Evolutionary conservation across 208 protist genomes (phyloP), one percentile per base, ranked within the genome.

Genomic region (Wallacemonas sp.): DNA sequence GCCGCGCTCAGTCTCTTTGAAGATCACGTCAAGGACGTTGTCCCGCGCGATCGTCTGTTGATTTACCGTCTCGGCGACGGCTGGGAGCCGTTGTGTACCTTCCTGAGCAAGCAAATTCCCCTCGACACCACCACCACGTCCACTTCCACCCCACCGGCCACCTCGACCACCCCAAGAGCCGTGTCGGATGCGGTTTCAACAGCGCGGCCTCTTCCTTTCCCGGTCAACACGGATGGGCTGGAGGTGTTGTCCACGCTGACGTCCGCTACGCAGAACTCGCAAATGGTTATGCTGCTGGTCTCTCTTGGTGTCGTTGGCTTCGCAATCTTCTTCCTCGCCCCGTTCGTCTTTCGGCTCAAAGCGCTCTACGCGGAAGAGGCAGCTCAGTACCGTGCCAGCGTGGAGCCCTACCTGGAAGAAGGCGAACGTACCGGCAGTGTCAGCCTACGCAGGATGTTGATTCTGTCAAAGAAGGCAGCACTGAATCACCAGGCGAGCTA

Each of bases 41-140:
- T 93, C 21, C 86, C 90, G 44, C 58, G 72, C 0, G 90, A 95
- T 58, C 81, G 90, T 2, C 69, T 95, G 51, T 78, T 95, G 26
- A 75, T 95, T 2, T 95, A 85, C 68, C 81, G 79, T 28, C 65
- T 84, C 26, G 66, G 66, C 26, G 82, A 91, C 6, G 90, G 90
- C n/a, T 95, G 90, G 90, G 74, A 74, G 54, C 84, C 86, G 14
- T 66, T 95, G 27, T 95, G 86, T 62, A 30, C 30, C 5, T 95
- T 95, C 65, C 76, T 95, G 1, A 61, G 63, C 24, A 64, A 72
- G 47, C 79, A 75, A 6, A 53, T 86, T 5, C 85, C 84, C 28
- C 14, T 58, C 12, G 51, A 58, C 51, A 41, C n/a, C 28, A 17
- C 36, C 9, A 12, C 4, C 21, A 21, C 21, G 46, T 30, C 46